Evolutionary conservation across 164 flowering plant genomes (phyloP), one percentile per base, ranked within the genome.

Genomic region (Aristolochia fimbriata): DNA sequence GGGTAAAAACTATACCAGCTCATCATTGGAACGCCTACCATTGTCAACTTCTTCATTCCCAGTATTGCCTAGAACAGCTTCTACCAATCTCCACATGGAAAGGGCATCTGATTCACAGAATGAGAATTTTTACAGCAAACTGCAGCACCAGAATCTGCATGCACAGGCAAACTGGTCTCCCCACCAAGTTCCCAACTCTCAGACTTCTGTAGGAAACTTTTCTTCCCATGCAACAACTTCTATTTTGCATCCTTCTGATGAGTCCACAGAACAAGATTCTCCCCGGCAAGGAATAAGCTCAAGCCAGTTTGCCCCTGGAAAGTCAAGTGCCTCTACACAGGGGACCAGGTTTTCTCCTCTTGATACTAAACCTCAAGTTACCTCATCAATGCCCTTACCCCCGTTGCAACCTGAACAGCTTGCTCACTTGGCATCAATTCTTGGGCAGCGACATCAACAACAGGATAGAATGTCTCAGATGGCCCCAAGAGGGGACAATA

Each of bases 341-440:
- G 74, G 74, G 47, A 62, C 58, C 59, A 64, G 73, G 22, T 58
- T 58, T 24, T 51, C 74, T 50, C 66, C 62, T 24, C 75, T 55
- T 45, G 82, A 79, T 58, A 68, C 53, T 16, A 77, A 67, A 48
- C 62, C 74, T 54, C 68, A 76, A 49, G 65, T 49, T 27, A 62
- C 77, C 56, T 48, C 68, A 10, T 49, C 83, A 14, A 12, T 30
- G 55, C 62, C 81, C 17, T 41, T 62, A 58, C 57, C 78, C 19
- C 70, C 67, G 15, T 58, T 82, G 60, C 84, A 78, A 57, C 71
- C 91, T 5, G 87, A 85, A 47, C 91, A 86, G 62, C 78, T 88
- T 58, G 83, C 85, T 33, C 86, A 83, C 58, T 58, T 88, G 61
- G 84, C 94, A n/a, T 71, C 88, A 60, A 80, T 88, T 70, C 78